phyloP scores from a whole-genome alignment of 345 rosid genomes.

The Mangifera indica region DNA sequence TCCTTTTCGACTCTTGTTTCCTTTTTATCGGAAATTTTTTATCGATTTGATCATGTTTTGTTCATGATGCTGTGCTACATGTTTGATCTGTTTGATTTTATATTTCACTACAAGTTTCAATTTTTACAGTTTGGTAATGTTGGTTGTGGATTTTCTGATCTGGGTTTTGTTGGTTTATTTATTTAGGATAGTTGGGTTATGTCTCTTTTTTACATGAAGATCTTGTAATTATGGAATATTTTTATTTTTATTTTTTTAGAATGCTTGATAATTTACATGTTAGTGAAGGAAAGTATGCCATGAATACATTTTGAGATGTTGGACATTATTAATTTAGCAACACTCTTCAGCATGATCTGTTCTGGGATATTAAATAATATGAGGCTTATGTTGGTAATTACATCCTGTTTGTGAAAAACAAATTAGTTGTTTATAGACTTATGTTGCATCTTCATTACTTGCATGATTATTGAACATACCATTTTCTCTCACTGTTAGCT shows the following conservation, averaged over 20 bases:
- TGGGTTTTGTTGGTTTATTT: background rate
- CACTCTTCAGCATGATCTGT: background rate
- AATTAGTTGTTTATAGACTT: no score
- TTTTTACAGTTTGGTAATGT: background rate
- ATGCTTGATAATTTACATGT: background rate
- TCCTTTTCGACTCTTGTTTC: slow-evolving; percentile 16
- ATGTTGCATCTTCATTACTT: background rate
- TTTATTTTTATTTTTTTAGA: background rate
- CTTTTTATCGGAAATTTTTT: background rate
- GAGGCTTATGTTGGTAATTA: background rate
- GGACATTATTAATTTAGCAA: background rate
- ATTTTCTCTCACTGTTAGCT: background rate
- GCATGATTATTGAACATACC: background rate
- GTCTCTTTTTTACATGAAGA: no score
- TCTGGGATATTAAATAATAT: background rate
- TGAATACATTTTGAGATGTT: background rate
- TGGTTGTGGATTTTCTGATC: slow-evolving; percentile 7
- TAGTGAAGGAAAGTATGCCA: background rate
- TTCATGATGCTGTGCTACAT: background rate
- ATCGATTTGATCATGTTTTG: background rate
- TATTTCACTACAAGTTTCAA: background rate
- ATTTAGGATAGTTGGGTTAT: background rate
- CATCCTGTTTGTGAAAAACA: background rate
- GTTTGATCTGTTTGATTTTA: background rate
- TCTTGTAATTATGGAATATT: background rate